Evolutionary conservation across 805 yeast species (phyloP).

Genomic region (Cyberlindnera japonica): DNA sequence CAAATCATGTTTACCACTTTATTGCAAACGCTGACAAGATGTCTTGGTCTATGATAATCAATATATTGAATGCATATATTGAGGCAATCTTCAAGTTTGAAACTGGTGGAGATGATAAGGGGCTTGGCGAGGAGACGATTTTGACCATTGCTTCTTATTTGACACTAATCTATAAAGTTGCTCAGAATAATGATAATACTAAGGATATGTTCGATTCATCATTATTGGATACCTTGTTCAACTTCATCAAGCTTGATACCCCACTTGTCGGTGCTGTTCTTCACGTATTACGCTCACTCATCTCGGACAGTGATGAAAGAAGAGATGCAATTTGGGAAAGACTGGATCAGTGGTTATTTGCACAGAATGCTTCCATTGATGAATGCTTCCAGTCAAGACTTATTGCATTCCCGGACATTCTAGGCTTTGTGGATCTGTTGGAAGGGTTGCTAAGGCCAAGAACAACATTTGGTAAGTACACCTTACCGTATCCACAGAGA

Average conservation of each 20-base stretch:
- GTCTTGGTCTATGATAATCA: slow-evolving; percentile 54
- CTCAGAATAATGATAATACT: slow-evolving; percentile 37
- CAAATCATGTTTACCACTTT: slow-evolving; percentile 50
- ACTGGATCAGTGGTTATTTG: slow-evolving; percentile 66
- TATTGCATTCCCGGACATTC: slow-evolving; percentile 48
- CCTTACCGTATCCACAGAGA: slow-evolving; percentile 54
- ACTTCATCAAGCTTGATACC: slow-evolving; percentile 42
- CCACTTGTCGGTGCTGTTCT: slow-evolving; percentile 54
- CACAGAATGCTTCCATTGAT: slow-evolving; percentile 32
- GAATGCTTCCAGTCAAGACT: slow-evolving; percentile 45
- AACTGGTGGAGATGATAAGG: slow-evolving; percentile 42
- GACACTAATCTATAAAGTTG: slow-evolving; percentile 56
- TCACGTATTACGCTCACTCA: slow-evolving; percentile 53
- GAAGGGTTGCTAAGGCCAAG: slow-evolving; percentile 30
- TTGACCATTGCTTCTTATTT: slow-evolving; percentile 71
- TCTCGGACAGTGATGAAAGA: slow-evolving; percentile 39
- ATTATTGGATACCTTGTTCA: slow-evolving; percentile 38
- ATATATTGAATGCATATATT: slow-evolving; percentile 51
- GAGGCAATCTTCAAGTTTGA: slow-evolving; percentile 37
- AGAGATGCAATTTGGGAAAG: slow-evolving; percentile 60
- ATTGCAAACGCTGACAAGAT: slow-evolving; percentile 37
- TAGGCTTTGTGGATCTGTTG: slow-evolving; percentile 60
- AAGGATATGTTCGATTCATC: slow-evolving; percentile 28
- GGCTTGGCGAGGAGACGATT: slow-evolving; percentile 76
- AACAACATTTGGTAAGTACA: slow-evolving; percentile 35